Percentiles rank a stretch among this genome's conserved stretches.
Evolutionary conservation across 768 basidiomycete genomes (phyloP).

Genomic region (Gloeostereum incarnatum): DNA sequence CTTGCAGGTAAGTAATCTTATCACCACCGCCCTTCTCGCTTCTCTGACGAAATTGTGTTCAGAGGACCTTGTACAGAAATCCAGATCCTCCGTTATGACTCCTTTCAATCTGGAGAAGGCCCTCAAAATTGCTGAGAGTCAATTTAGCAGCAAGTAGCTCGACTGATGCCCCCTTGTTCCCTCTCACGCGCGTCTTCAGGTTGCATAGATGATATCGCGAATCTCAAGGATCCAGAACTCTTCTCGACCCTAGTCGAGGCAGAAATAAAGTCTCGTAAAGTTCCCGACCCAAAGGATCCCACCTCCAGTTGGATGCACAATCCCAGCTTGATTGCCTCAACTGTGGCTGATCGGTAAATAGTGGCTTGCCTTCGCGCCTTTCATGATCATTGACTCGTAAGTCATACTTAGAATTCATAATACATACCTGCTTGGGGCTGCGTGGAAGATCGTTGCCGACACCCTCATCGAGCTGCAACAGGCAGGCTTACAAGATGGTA

Average conservation of each 20-base stretch:
- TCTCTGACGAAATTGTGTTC: conserved; percentile 6
- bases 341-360: conserved; percentile 49
- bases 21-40: conserved; percentile 4
- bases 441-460: conserved; percentile 67
- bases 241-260: conserved; percentile 49
- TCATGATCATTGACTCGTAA: conserved; percentile 2
- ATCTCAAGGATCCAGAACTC: conserved; percentile 54
- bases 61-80: conserved; percentile 63
- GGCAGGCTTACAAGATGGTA: conserved; percentile 43
- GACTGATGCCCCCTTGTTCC: neutral
- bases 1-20: conserved; percentile 49
- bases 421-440: conserved; percentile 71
- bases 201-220: conserved; percentile 60
- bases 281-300: conserved; percentile 15
- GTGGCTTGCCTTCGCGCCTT: conserved; percentile 3
- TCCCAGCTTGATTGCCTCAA: conserved; percentile 43
- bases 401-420: conserved; percentile 60
- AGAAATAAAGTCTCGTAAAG: conserved; percentile 44
- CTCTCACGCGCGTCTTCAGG: conserved; percentile 23
- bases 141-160: conserved; percentile 57
- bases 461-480: conserved; percentile 45
- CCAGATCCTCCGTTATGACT: conserved; percentile 47
- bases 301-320: conserved; percentile 26
- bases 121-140: conserved; percentile 63
- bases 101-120: conserved; percentile 60